phyloP scores from a whole-genome alignment of 2,329 filamentous ascomycete species.

The Aspergillus oerlinghausenensis region DNA sequence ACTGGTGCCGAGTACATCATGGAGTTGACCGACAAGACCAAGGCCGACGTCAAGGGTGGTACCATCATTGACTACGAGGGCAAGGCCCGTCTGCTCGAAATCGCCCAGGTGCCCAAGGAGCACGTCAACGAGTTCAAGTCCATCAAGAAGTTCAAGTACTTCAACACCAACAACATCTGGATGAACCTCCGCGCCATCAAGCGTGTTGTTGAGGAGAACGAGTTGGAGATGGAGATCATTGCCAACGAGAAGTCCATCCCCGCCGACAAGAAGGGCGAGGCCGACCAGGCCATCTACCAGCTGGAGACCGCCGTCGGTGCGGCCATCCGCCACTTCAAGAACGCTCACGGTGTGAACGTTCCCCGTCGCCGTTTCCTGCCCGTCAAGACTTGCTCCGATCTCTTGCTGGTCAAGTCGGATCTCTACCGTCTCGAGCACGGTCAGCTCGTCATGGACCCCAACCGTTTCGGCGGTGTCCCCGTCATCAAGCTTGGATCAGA shows the following conservation, averaged over 20 bases:
- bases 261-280: constrained; percentile 99
- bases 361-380: constrained; percentile 96
- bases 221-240: constrained; percentile 99
- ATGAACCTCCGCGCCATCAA: constrained; percentile 97
- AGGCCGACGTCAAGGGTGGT: constrained; percentile 99
- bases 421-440: constrained; percentile 98
- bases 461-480: constrained; percentile 91
- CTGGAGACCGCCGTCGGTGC: constrained; percentile 98
- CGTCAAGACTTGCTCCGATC: constrained; percentile 98
- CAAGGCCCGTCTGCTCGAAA: constrained; percentile 92
- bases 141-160: constrained; percentile 99
- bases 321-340: constrained; percentile 97
- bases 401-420: constrained; percentile 99
- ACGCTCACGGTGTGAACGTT: constrained; percentile 98
- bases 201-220: constrained; percentile 96
- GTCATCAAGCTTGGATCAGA: constrained; percentile 98
- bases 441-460: constrained; percentile 93
- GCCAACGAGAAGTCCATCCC: constrained; percentile 98
- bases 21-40: constrained; percentile 99
- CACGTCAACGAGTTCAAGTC: constrained; percentile 99
- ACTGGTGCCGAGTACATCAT: constrained; percentile 97
- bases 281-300: constrained; percentile 94
- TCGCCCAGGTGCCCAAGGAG: constrained; percentile 98
- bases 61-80: constrained; percentile 99
- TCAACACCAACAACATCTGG: constrained; percentile 99